A percentile compares a stretch with the other conserved stretches of the same genome.
phyloP scores from a whole-genome alignment of 2,329 filamentous ascomycete species.

The Colletotrichum tanaceti region DNA sequence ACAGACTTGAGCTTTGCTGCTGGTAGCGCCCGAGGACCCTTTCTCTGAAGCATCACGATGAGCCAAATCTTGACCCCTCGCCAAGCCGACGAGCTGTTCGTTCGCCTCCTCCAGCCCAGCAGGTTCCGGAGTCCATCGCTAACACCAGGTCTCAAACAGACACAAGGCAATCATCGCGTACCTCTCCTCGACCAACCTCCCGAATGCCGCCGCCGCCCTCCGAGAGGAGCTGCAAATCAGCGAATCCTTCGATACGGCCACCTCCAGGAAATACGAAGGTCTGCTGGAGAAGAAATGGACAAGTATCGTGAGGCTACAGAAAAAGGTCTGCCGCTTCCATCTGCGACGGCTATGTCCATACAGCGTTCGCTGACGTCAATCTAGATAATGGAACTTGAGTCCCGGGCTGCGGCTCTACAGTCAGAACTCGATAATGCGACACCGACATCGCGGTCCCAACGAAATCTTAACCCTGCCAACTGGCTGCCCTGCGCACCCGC shows the following conservation, averaged over 20 bases:
- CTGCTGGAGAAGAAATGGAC: slow-evolving; percentile 99
- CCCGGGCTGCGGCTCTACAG: slow-evolving; percentile 78
- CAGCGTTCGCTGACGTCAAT: slow-evolving; percentile 3
- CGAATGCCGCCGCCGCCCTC: slow-evolving; percentile 75
- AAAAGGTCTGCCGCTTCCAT: slow-evolving; percentile 73
- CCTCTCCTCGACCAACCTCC: slow-evolving; percentile 77
- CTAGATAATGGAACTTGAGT: slow-evolving; percentile 94
- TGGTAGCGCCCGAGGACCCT: too few relatives aligned
- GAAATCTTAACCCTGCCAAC: slow-evolving; percentile 83
- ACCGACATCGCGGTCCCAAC: slow-evolving; percentile 77
- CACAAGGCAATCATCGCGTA: slow-evolving; percentile 96
- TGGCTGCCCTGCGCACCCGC: slow-evolving; percentile 88
- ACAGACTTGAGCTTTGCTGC: too few relatives aligned
- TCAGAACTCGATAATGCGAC: slow-evolving; percentile 87
- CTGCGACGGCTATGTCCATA: neutral
- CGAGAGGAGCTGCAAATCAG: slow-evolving; percentile 81
- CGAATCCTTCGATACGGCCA: slow-evolving; percentile 78
- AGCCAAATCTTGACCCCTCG: slow-evolving; percentile 79
- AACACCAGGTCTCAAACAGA: slow-evolving; percentile 59
- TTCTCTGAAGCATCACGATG: too few relatives aligned
- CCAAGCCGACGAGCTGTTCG: slow-evolving; percentile 87
- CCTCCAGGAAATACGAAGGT: slow-evolving; percentile 93
- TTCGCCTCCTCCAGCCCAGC: slow-evolving; percentile 7
- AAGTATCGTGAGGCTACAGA: slow-evolving; percentile 91
- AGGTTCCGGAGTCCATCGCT: slow-evolving; percentile 6